These are phyloP conservation scores for Thelonectria rubi DNA, from an alignment of 2,329 filamentous ascomycete genomes.

Conservation along the genomic window DNA sequence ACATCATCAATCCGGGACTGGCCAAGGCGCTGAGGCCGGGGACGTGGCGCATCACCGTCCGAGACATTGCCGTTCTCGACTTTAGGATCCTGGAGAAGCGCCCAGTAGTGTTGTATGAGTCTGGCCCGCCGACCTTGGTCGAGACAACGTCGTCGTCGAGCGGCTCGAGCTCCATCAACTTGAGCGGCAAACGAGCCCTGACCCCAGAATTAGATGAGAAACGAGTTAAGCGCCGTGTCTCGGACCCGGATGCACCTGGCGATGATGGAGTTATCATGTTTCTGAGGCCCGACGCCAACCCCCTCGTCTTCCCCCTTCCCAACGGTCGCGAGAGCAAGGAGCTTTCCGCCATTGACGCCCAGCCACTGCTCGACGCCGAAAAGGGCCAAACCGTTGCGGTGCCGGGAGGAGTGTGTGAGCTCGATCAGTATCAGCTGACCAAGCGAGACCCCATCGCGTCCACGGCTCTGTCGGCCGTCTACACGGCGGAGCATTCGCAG, in stretches of 20 bases:
- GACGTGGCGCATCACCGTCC: constrained; percentile 65
- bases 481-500: constrained; percentile 62
- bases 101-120: constrained; percentile 53
- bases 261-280: constrained; percentile 66
- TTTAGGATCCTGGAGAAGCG: constrained; percentile 67
- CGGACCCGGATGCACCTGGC: constrained; percentile 40
- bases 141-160: constrained; percentile 43
- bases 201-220: constrained; percentile 55
- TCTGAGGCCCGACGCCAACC: constrained; percentile 58
- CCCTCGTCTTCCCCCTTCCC: constrained; percentile 62
- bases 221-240: constrained; percentile 55
- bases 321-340: constrained; percentile 58
- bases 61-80: constrained; percentile 61
- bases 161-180: constrained; percentile 50
- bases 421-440: constrained; percentile 64
- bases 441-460: constrained; percentile 66
- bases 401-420: constrained; percentile 59
- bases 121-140: constrained; percentile 41
- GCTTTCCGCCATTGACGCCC: constrained; percentile 55
- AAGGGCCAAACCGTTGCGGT: constrained; percentile 60
- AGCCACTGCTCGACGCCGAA: constrained; percentile 62
- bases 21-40: constrained; percentile 61
- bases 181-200: constrained; percentile 62
- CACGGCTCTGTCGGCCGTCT: constrained; percentile 64
- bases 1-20: constrained; percentile 55